Base-by-base conservation (phyloP, 495 filamentous ascomycete species). In the Penicillium chermesinum region DNA sequence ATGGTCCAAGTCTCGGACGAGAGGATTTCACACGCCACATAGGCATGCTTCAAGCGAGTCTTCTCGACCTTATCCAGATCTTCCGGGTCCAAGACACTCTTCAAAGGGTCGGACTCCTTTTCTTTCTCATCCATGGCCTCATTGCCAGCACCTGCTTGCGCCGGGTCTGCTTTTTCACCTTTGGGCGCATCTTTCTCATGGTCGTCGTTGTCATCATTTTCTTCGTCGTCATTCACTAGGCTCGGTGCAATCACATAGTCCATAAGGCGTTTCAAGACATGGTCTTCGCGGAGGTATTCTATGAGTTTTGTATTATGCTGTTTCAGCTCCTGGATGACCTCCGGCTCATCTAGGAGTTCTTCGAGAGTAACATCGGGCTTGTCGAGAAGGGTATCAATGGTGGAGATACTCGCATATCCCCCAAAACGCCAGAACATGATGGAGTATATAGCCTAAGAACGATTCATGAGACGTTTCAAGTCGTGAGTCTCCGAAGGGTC, bases 381-480 rank as follows among this genome's bases (percentile, higher is more conserved):
- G 53, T 97, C 93, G 58, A 99, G 89, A 56, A 97, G 86, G 57
- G 82, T 89, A 70, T 97, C 94, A 67, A 98, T 86, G 56, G 89
- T 86, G 59, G 91, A 96, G 72, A 95, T 84, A 76, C 87, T 95
- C 69, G 91, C 88, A 79, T 97, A 97, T 65, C 90, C 90, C 74
- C 94, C 91, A 74, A 96, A 96, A 68, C 90, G 83, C 91, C 91
- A 96, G 69, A 96, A 96, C 91, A 96, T 96, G 71, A 67, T 89
- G 85, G 64, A 66, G 60, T 75, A 71, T 66, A 64, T 64, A 62
- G 65, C 53, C 55, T 55, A 57, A 48, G 58, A 61, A 61, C 57
- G 52, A 67, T 52, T 71, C 72, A 75, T 70, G 65, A 57, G 66
- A 70, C 55, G 49, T 55, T 57, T 60, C 42, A 52, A 54, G 50